Evolutionary conservation across 495 filamentous ascomycete species (phyloP), one percentile per base, ranked within the genome.

Genomic region (Xanthoparmelia taractica): DNA sequence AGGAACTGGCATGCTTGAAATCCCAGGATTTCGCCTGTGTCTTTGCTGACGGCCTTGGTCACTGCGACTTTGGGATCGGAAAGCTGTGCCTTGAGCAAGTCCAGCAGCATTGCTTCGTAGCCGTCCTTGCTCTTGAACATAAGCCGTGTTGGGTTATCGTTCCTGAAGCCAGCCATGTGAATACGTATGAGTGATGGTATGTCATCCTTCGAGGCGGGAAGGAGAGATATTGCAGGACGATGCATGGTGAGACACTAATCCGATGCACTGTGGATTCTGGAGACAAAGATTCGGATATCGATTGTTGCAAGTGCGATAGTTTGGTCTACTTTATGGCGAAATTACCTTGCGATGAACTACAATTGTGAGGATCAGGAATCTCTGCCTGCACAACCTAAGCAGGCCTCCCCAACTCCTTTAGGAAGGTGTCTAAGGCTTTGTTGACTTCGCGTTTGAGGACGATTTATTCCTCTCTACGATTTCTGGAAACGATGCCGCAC

Each of bases 31-130:
- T 56, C 37, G 60, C 47, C 60, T 40, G 47, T 62, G 18, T 27
- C 40, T 37, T 52, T 27, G 25, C 52, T 37, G 18, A 62, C n/a
- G 23, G 60, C 60, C 47, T 62, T 62, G 60, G 34, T 55, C 37
- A 62, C 40, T 13, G 52, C 40, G 33, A 25, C 18, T 18, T 56
- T 33, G 10, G 60, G 25, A 18, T 41, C 20, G 31, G 60, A 55
- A 38, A 62, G 15, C 47, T 55, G 31, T 18, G n/a, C 47, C 29
- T 62, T 23, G 12, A 62, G 60, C 47, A 41, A 20, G n/a, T 40
- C 17, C 47, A 20, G 15, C 13, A 62, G 25, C 47, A 15, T 43
- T 20, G 2, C 12, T 40, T 62, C 47, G 17, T 20, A 36, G 1
- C 25, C 37, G 20, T 33, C 34, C 4, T 62, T 41, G 33, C 38